phyloP scores from a whole-genome alignment of 352 stramenopile genomes.

The Phytophthora vignae region DNA sequence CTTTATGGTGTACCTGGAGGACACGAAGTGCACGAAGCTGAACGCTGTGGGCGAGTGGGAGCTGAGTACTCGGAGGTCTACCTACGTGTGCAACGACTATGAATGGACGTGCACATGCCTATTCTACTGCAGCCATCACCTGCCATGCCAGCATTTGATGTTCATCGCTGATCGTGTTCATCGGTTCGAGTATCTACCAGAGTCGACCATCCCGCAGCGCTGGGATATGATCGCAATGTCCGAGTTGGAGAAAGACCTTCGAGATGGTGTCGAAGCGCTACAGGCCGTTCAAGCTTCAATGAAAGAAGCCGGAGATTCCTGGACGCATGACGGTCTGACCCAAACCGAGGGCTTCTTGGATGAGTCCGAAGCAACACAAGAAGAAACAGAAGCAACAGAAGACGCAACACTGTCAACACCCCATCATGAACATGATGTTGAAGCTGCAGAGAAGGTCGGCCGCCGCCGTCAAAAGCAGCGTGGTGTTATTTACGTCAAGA shows the following conservation, averaged over 20 bases:
- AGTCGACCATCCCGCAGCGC: not conserved
- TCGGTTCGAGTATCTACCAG: not conserved
- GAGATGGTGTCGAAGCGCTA: not conserved
- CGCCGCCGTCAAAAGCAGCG: not conserved
- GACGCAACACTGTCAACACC: not conserved
- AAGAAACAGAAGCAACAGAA: not conserved
- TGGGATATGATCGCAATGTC: not conserved
- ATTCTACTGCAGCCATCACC: not conserved
- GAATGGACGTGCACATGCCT: not conserved
- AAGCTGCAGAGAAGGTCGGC: not conserved
- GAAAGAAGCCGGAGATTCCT: not conserved
- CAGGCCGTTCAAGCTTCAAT: not conserved
- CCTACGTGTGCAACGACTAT: not conserved
- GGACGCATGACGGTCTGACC: not conserved
- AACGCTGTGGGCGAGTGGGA: not conserved
- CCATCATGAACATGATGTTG: not conserved
- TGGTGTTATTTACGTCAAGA: conserved; percentile 10
- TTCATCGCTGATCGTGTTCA: not conserved
- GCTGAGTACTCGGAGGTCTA: not conserved
- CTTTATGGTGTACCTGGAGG: not conserved
- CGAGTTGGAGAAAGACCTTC: not conserved
- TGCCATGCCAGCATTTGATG: not conserved
- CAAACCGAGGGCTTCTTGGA: not conserved
- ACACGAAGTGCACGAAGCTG: not conserved
- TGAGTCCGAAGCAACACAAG: not conserved